These are phyloP conservation scores for Dothideomycetes sp. DNA, from an alignment of 2,329 filamentous ascomycete species.

Conservation along the genomic window DNA sequence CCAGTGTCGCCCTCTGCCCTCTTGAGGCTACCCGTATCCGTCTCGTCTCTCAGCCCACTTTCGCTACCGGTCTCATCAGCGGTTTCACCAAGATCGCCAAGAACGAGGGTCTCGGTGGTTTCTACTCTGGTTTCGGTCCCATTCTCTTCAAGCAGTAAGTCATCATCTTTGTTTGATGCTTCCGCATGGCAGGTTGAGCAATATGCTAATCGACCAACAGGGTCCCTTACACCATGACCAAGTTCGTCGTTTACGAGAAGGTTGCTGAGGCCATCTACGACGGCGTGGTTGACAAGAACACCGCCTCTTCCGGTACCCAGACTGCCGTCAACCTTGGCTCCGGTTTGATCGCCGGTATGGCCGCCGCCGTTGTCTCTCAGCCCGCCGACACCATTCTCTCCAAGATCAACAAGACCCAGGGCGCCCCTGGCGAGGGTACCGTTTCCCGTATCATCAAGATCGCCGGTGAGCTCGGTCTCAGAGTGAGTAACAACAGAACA, in stretches of 20 bases:
- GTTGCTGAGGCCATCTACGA: constrained; percentile 66
- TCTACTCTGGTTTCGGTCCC: constrained; percentile 86
- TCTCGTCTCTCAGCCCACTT: constrained; percentile 80
- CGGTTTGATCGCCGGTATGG: constrained; percentile 78
- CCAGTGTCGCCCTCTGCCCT: constrained; percentile 77
- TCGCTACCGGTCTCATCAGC: constrained; percentile 67
- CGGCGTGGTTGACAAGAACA: constrained; percentile 60
- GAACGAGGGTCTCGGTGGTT: constrained; percentile 73
- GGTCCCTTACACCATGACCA: constrained; percentile 89
- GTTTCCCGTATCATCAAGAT: constrained; percentile 78
- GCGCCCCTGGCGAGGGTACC: constrained; percentile 76
- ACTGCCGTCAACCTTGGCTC: constrained; percentile 77
- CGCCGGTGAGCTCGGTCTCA: constrained; percentile 69
- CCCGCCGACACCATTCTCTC: constrained; percentile 88
- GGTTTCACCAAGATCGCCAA: constrained; percentile 77
- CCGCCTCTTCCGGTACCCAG: constrained; percentile 58
- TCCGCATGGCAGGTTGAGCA: background rate
- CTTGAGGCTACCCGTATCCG: constrained; percentile 90
- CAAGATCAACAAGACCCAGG: constrained; percentile 95
- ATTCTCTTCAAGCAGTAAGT: constrained; percentile 70
- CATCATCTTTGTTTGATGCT: background rate
- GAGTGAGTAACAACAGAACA: constrained; percentile 4
- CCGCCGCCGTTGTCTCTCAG: constrained; percentile 77
- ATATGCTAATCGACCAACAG: constrained; percentile 32
- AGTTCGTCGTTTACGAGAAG: constrained; percentile 92